Evolutionary conservation across 2,329 filamentous ascomycete genomes (phyloP), one percentile per base, ranked within the genome.

Genomic region (Ceratocystis colombiana): DNA sequence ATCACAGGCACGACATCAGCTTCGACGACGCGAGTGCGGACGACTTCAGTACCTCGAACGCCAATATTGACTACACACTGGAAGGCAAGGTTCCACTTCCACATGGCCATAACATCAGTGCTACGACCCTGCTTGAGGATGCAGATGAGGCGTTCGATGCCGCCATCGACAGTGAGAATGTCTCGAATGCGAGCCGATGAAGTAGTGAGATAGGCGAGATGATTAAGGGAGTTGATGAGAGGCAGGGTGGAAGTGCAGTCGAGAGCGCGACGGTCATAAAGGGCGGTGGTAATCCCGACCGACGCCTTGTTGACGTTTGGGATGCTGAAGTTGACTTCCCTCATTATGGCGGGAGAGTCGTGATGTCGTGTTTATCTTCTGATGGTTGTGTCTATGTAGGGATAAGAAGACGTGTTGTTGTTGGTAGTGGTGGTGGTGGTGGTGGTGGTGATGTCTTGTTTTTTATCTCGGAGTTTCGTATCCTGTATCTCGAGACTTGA

Each of bases 71-170:
- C 94, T 70, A 97, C 92, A 76, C 94, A 99, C 77, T 97, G 94
- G 76, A 99, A 99, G 64, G 94, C 94, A 69, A 99, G 82, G 74
- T 96, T 99, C 94, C 94, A 99, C 78, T 97, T 97, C 94, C 94
- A 99, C 89, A 96, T 96, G 76, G 96, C 93, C 93, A 97, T 96
- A 86, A 96, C 88, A 75, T 99, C 93, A 77, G 92, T 95, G 78
- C 90, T 96, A 74, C 94, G 84, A 69, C 94, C 94, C 77, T 96
- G 90, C 77, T 99, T 99, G 76, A 99, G 84, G 73, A 99, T 96
- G 82, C 91, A 96, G 74, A 99, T 90, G 71, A 99, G 80, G 70
- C 93, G 82, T 79, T 99, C 94, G 76, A 99, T 94, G 69, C 94
- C 94, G 77, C 94, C 94, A 88, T 99, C 94, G 78, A 99, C 90